Conservation (phyloP, 1,139 yeast genomes). For the Yamadazyma epiphylla region DNA sequence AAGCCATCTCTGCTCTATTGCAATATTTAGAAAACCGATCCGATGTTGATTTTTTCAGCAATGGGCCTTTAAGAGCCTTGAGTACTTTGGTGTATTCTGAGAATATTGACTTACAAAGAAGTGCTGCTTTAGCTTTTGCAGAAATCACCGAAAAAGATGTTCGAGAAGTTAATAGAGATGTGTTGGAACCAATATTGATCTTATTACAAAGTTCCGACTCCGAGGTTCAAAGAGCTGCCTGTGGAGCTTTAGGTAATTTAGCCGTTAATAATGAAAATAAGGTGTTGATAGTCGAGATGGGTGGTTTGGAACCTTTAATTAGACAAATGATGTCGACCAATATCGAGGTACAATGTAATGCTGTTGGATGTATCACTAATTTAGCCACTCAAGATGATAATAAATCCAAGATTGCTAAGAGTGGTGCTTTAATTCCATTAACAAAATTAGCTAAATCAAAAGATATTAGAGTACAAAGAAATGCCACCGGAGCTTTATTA, state of each 20-base stretch:
- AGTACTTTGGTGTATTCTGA: constrained; percentile 93
- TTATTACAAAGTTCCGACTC: constrained; percentile 83
- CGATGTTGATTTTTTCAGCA: constrained; percentile 89
- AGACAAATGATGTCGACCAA: constrained; percentile 97
- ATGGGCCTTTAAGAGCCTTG: constrained; percentile 83
- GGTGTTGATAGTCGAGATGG: constrained; percentile 92
- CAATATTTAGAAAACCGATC: constrained; percentile 82
- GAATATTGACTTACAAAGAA: constrained; percentile 89
- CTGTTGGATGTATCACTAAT: constrained; percentile 97
- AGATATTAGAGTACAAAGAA: constrained; percentile 94
- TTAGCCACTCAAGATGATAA: constrained; percentile 98
- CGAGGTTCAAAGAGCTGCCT: constrained; percentile 97
- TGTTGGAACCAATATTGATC: constrained; percentile 87
- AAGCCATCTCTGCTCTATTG: constrained; percentile 85
- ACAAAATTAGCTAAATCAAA: constrained; percentile 91
- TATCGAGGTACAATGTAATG: constrained; percentile 97
- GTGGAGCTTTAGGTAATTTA: constrained; percentile 95
- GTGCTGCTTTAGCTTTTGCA: constrained; percentile 98
- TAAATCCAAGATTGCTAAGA: constrained; percentile 89
- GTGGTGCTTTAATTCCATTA: constrained; percentile 94
- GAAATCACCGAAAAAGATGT: constrained; percentile 97
- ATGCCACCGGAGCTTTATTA: constrained; percentile 95
- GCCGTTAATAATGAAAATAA: constrained; percentile 97
- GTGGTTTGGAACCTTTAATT: constrained; percentile 92
- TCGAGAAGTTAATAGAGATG: constrained; percentile 85